Evolutionary conservation across 2,329 filamentous ascomycete species (phyloP).

Genomic region (Phialophora verrucosa): DNA sequence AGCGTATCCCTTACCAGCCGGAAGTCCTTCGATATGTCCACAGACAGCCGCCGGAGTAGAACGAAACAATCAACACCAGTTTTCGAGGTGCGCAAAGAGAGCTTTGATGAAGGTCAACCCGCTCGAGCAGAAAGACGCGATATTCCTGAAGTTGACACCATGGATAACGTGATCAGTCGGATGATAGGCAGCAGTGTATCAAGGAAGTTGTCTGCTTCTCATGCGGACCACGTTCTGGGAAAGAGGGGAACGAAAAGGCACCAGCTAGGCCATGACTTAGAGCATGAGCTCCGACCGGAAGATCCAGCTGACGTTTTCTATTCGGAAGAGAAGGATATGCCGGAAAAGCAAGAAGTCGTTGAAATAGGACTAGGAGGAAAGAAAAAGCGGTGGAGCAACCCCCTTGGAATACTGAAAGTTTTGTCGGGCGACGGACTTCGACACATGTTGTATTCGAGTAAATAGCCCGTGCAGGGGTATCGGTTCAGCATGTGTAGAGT

Average conservation of each 20-base stretch:
- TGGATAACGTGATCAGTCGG: slow-evolving; percentile 38
- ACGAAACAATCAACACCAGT: slow-evolving; percentile 32
- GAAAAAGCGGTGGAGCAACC: slow-evolving; percentile 41
- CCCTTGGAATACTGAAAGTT: slow-evolving; percentile 38
- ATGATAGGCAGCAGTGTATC: slow-evolving; percentile 37
- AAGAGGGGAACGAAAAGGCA: slow-evolving; percentile 16
- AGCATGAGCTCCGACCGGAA: slow-evolving; percentile 27
- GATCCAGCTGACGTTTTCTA: slow-evolving; percentile 37
- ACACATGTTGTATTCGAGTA: slow-evolving; percentile 39
- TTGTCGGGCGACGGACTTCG: slow-evolving; percentile 39
- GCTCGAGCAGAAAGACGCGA: slow-evolving; percentile 30
- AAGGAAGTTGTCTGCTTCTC: slow-evolving; percentile 23
- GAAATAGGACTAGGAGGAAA: slow-evolving; percentile 29
- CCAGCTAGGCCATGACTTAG: slow-evolving; percentile 15
- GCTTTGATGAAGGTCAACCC: slow-evolving; percentile 28
- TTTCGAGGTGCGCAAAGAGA: slow-evolving; percentile 36
- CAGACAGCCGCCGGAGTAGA: slow-evolving; percentile 24
- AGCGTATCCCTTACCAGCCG: slow-evolving; percentile 55
- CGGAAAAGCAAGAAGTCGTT: slow-evolving; percentile 27
- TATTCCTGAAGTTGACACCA: slow-evolving; percentile 37
- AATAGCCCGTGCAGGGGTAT: slow-evolving; percentile 20
- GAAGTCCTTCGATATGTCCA: slow-evolving; percentile 37
- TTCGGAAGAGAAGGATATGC: slow-evolving; percentile 23
- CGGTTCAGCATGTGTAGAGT: not conserved
- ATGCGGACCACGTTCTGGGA: slow-evolving; percentile 10